Base-by-base conservation (phyloP, 495 filamentous ascomycete genomes). In the Talaromyces trachyspermus region DNA sequence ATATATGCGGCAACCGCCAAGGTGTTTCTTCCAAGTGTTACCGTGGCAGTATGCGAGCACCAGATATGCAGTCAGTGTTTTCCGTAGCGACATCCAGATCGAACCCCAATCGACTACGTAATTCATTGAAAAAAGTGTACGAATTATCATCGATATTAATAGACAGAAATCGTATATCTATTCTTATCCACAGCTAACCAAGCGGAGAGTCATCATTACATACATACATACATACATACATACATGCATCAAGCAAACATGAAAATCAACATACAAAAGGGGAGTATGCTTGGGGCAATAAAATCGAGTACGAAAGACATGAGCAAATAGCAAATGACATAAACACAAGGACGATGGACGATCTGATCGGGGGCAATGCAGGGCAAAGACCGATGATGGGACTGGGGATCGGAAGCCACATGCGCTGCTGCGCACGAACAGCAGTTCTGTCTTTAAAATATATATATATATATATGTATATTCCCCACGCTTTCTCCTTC, bases 171-270 rank as follows among this genome's bases (percentile, higher is more conserved):
- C 14, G 14, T 36, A 36, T 36, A 36, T 36, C 33, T 17, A 36
- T 36, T 36, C 2, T 8, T 36, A 36, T 36, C 33, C n/a, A n/a
- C n/a, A 36, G 19, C 14, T 36, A 36, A 18, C 3, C 33, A 36
- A 36, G 5, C 7, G 33, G 8, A 17, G 33, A 36, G 33, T 36
- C 15, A 36, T 36, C 33, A 18, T 18, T 18, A 36, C 33, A 36
- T 36, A 36, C 32, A 18, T 36, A 36, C n/a, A n/a, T n/a, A n/a
- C n/a, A n/a, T n/a, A n/a, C n/a, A n/a, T 18, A 36, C 33, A 36
- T 36, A 36, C 32, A 18, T 36, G 19, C 33, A 36, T 36, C 3
- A 36, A 36, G 33, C 33, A 17, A 36, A 36, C 33, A 36, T 36
- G 33, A 36, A 17, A 36, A 7, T 36, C 33, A 36, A 36, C 15